phyloP scores from a whole-genome alignment of 768 basidiomycete genomes.

The Lentinula lateritia region DNA sequence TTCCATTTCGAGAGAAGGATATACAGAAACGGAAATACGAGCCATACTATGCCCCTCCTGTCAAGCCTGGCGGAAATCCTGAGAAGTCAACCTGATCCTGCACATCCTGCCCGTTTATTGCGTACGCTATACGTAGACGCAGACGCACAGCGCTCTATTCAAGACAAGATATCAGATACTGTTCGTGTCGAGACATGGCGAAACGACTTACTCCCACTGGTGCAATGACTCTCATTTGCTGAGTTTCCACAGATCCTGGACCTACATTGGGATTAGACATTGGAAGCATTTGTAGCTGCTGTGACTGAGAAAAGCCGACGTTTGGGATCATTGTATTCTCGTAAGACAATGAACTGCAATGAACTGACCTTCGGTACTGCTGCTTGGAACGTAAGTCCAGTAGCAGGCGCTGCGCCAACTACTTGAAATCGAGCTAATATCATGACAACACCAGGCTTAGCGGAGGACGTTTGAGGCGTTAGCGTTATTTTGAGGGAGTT shows the following conservation, averaged over 20 bases:
- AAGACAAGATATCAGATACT: neutral
- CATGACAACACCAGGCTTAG: slow-evolving; percentile 85
- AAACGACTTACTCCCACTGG: slow-evolving; percentile 72
- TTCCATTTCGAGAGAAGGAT: neutral
- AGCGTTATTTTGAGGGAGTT: slow-evolving; percentile 85
- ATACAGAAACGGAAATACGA: neutral
- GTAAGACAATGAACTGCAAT: neutral
- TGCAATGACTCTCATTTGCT: slow-evolving; percentile 90
- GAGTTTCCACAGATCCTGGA: slow-evolving; percentile 82
- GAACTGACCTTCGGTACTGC: slow-evolving; percentile 85
- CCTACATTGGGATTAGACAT: slow-evolving; percentile 84
- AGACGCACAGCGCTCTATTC: slow-evolving; percentile 75
- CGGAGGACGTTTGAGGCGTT: slow-evolving; percentile 77
- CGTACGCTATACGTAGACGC: slow-evolving; percentile 78
- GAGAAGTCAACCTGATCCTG: slow-evolving; percentile 96
- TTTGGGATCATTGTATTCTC: neutral
- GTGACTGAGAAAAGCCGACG: slow-evolving; percentile 54
- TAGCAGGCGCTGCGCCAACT: slow-evolving; percentile 43
- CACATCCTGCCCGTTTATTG: slow-evolving; percentile 57
- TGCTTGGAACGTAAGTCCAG: slow-evolving; percentile 87
- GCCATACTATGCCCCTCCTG: slow-evolving; percentile 29
- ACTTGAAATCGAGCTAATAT: slow-evolving; percentile 86
- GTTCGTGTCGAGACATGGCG: neutral
- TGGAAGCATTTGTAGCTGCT: slow-evolving; percentile 96
- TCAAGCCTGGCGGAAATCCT: slow-evolving; percentile 78